A percentile compares a stretch with the other conserved stretches of the same genome.
Conservation (phyloP, 768 basidiomycete species). For the Suillus subluteus region DNA sequence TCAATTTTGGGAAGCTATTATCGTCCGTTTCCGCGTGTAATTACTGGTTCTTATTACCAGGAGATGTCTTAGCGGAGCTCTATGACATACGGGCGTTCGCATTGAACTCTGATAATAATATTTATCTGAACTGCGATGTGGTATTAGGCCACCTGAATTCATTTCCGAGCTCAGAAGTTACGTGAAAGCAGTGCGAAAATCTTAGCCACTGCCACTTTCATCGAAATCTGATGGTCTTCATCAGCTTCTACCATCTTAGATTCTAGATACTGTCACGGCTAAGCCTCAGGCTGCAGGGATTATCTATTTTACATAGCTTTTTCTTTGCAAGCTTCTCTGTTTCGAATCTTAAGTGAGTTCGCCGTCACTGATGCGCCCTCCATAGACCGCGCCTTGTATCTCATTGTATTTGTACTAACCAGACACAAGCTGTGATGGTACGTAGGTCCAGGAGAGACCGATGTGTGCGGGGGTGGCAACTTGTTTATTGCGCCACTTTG, state of each 20-base stretch:
- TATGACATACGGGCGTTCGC: background rate
- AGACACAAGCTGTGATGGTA: background rate
- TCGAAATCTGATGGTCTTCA: background rate
- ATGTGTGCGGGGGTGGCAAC: background rate
- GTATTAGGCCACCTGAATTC: background rate
- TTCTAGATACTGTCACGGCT: background rate
- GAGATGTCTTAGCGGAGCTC: background rate
- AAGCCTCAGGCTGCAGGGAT: background rate
- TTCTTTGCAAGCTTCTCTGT: background rate
- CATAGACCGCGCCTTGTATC: background rate
- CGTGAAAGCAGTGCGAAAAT: conserved; percentile 1
- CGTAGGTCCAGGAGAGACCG: background rate
- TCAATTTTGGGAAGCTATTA: background rate
- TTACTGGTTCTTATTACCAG: background rate
- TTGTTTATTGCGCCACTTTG: background rate
- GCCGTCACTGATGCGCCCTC: background rate
- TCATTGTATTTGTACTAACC: background rate
- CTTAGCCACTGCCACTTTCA: background rate
- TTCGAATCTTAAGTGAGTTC: conserved; percentile 1
- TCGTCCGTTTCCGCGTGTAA: background rate
- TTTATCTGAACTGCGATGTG: background rate
- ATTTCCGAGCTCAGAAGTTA: background rate
- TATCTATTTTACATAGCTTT: background rate
- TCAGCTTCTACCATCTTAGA: background rate
- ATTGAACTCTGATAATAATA: background rate